Evolutionary conservation across 2,329 filamentous ascomycete species (phyloP).

Genomic region (Beauveria australis): DNA sequence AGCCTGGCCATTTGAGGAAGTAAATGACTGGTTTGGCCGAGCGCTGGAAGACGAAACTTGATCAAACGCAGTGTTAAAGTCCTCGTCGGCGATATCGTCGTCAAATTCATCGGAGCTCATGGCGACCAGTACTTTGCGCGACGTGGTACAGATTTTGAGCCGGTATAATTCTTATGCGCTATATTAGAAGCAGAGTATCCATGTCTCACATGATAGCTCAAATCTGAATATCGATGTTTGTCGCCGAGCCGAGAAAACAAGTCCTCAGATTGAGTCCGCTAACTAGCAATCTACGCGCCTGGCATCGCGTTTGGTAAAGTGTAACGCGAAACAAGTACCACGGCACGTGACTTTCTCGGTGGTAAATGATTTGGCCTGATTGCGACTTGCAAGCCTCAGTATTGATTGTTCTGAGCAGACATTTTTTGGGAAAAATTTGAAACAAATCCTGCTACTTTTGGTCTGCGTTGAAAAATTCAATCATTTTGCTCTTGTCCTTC

Average conservation of each 20-base stretch:
- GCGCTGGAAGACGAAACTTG: conserved; percentile 33
- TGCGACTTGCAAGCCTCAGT: background rate
- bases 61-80: conserved; percentile 52
- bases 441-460: too few species aligned
- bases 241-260: background rate
- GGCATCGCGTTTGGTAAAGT: conserved; percentile 4
- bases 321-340: conserved; percentile 23
- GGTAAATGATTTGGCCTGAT: background rate
- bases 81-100: conserved; percentile 57
- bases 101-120: conserved; percentile 57
- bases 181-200: background rate
- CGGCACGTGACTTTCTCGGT: conserved; percentile 18
- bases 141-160: background rate
- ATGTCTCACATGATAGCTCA: background rate
- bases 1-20: conserved; percentile 4
- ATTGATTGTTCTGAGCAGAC: background rate
- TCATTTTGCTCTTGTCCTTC: background rate
- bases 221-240: background rate
- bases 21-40: conserved; percentile 7
- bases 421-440: too few species aligned
- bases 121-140: conserved; percentile 5
- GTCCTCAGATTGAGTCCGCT: background rate
- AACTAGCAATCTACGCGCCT: conserved; percentile 1
- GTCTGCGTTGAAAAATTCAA: background rate
- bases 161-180: background rate